Conservation (phyloP, 2,329 filamentous ascomycete genomes). For the Penicillium sclerotigenum region DNA sequence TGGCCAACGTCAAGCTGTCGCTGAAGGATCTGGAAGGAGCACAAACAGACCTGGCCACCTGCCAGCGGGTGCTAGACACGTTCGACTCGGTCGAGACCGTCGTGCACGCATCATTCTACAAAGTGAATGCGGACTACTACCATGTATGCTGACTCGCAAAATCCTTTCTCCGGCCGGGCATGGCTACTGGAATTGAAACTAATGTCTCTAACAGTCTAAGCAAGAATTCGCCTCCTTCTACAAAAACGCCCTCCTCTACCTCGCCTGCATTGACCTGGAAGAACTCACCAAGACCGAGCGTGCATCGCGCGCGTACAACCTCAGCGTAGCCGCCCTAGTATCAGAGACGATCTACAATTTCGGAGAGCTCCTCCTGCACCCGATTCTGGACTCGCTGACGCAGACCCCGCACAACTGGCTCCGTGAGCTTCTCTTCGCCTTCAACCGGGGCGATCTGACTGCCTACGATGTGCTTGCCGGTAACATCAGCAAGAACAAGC, state of each 20-base stretch:
- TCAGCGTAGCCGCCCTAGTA: conserved; percentile 86
- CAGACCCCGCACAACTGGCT: conserved; percentile 80
- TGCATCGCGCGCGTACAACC: conserved; percentile 81
- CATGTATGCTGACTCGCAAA: conserved; percentile 52
- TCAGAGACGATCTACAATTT: conserved; percentile 99
- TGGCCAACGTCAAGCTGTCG: conserved; percentile 80
- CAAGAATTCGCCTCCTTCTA: conserved; percentile 95
- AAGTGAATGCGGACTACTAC: conserved; percentile 91
- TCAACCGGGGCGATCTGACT: conserved; percentile 89
- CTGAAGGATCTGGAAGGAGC: conserved; percentile 77
- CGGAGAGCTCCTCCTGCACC: conserved; percentile 95
- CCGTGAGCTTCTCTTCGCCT: conserved; percentile 91
- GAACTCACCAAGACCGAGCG: conserved; percentile 72
- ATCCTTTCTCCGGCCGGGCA: background rate
- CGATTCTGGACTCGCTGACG: conserved; percentile 81
- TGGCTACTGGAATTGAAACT: background rate
- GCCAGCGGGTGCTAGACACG: conserved; percentile 80
- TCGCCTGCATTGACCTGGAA: conserved; percentile 86
- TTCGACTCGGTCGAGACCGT: conserved; percentile 95
- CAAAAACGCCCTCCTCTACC: conserved; percentile 93
- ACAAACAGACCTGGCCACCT: conserved; percentile 79
- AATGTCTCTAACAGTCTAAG: conserved; percentile 55
- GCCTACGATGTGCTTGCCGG: conserved; percentile 80
- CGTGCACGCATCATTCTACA: conserved; percentile 95
- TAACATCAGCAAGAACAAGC: conserved; percentile 74